phyloP scores from a whole-genome alignment of 768 basidiomycete species.

The Boletus coccyginus region DNA sequence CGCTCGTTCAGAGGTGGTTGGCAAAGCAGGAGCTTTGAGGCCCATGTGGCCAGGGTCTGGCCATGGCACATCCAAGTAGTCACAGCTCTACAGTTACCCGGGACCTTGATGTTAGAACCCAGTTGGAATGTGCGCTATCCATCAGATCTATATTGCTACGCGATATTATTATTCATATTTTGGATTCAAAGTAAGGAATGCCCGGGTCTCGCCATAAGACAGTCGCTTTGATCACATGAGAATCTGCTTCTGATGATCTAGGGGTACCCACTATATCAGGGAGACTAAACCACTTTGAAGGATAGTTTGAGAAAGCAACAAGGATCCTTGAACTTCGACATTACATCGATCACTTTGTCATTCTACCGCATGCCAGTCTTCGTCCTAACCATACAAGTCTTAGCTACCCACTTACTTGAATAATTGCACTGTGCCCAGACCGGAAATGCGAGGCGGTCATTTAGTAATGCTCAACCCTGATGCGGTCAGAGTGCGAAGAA shows the following conservation, averaged over 20 bases:
- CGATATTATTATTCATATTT: neutral
- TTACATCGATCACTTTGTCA: neutral
- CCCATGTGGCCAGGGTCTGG: too few relatives aligned
- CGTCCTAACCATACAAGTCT: neutral
- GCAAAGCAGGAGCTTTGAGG: conserved; percentile 25
- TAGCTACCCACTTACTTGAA: too few relatives aligned
- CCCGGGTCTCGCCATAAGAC: neutral
- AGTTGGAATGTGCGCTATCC: neutral
- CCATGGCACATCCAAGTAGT: neutral
- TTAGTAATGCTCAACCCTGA: too few relatives aligned
- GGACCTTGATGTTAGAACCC: neutral
- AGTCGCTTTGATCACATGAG: too few relatives aligned
- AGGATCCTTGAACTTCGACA: too few relatives aligned
- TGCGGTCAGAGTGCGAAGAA: too few relatives aligned
- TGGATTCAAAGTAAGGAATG: neutral
- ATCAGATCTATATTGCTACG: neutral
- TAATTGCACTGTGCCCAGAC: too few relatives aligned
- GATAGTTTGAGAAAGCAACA: too few relatives aligned
- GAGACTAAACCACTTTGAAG: too few relatives aligned
- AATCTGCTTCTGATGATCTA: neutral
- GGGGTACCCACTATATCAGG: too few relatives aligned
- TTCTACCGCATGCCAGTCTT: neutral
- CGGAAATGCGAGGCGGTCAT: too few relatives aligned
- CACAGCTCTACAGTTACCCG: neutral
- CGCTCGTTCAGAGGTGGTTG: conserved; percentile 50